Base-by-base conservation (phyloP, 2,329 filamentous ascomycete species). In the Pseudogymnoascus sp. region DNA sequence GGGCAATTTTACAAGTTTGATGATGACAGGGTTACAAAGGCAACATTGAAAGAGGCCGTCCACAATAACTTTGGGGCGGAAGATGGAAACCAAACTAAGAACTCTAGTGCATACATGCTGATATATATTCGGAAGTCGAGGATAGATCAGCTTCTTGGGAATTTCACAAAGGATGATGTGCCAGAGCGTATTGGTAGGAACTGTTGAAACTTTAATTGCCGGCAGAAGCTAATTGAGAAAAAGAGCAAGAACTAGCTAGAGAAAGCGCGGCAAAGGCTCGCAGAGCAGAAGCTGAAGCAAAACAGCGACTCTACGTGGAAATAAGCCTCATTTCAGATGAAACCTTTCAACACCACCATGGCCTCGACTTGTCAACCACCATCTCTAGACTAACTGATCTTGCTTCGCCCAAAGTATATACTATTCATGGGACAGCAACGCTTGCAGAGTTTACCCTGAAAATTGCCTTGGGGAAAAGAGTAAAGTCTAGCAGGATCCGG, bases 41-140 rank as follows among this genome's bases (percentile, higher is more conserved):
- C 93, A 1, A 97, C 93, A 0, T 86, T 89, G 72, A 87, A 90
- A 65, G 95, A 99, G 74, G 93, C 96, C 0, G 78, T 97, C 33
- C 93, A 97, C 72, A 95, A 99, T 68, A 99, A 97, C 75, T 99
- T 91, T 75, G 95, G 95, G 53, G 95, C 95, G 62, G 91, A 96
- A 72, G 96, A 92, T 72, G 61, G 68, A 4, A 73, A 78, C 4
- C 75, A 80, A 1, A 80, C 80, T 62, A 78, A 79, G 9, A 59
- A 62, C 61, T n/a, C 60, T 76, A 99, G 93, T 74, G 95, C 95
- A 4, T 99, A 99, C 80, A 99, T 99, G 95, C 78, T 99, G 80
- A 95, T 99, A 2, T 99, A 99, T 73, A 91, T 97, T 68, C 88
- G 95, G 50, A 90, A 96, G 74, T 89, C 88, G 60, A 85, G 88